phyloP scores from a whole-genome alignment of 2,329 filamentous ascomycete species.

The Sporothrix globosa region DNA sequence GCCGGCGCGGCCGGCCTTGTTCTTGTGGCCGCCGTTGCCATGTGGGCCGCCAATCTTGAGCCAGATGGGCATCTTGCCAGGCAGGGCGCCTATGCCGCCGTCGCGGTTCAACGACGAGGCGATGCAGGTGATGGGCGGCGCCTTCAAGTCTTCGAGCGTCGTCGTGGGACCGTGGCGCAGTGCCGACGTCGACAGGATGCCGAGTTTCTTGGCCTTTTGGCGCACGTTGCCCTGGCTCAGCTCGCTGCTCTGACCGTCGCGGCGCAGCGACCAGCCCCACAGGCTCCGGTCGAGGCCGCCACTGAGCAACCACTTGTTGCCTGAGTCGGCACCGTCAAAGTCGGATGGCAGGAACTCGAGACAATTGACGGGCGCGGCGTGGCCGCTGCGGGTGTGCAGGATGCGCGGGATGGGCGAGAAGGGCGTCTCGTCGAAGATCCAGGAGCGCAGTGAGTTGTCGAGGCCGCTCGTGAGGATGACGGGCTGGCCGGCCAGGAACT shows the following conservation, averaged over 20 bases:
- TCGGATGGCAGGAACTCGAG: constrained; percentile 84
- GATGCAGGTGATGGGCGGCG: constrained; percentile 87
- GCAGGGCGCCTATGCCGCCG: constrained; percentile 85
- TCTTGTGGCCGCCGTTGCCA: constrained; percentile 37
- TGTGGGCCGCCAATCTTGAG: constrained; percentile 58
- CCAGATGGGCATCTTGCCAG: constrained; percentile 80
- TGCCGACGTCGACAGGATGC: constrained; percentile 64
- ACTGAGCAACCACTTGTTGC: constrained; percentile 92
- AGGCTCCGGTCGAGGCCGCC: constrained; percentile 87
- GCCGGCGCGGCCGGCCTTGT: constrained; percentile 55
- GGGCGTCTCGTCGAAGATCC: constrained; percentile 93
- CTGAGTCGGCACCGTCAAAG: constrained; percentile 84
- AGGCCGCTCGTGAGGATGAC: constrained; percentile 87
- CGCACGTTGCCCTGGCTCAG: constrained; percentile 87
- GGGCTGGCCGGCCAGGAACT: constrained; percentile 87
- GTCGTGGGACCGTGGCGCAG: constrained; percentile 64
- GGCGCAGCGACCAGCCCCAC: constrained; percentile 94
- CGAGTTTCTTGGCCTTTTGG: constrained; percentile 85
- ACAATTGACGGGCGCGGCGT: constrained; percentile 81
- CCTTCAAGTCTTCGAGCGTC: constrained; percentile 76
- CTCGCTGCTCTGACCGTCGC: constrained; percentile 91
- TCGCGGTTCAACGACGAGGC: constrained; percentile 92
- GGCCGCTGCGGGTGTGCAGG: constrained; percentile 83
- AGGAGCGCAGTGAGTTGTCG: constrained; percentile 92
- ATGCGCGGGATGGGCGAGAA: constrained; percentile 86